Evolutionary conservation across 2,329 filamentous ascomycete species (phyloP).

Genomic region (Aspergillus glaucus): DNA sequence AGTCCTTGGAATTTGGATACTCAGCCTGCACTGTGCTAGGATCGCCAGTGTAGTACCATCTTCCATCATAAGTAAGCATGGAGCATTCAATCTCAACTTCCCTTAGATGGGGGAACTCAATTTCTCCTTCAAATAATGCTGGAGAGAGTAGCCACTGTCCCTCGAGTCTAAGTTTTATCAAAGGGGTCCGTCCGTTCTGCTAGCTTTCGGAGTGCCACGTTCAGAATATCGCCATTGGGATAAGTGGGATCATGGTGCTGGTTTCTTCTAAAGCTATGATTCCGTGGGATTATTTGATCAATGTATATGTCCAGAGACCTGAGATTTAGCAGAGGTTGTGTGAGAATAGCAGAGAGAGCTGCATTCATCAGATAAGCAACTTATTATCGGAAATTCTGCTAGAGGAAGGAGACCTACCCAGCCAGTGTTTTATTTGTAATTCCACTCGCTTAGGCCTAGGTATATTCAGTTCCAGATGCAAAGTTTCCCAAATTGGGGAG

Average conservation of each 20-base stretch:
- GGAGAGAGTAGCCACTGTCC: background rate
- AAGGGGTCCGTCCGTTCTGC: background rate
- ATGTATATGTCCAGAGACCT: background rate
- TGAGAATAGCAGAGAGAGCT: background rate
- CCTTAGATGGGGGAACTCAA: background rate
- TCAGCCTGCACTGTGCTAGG: background rate
- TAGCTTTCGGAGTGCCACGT: background rate
- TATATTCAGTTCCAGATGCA: background rate
- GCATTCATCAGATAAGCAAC: too few species aligned
- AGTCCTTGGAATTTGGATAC: background rate
- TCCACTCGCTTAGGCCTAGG: background rate
- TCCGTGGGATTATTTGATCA: background rate
- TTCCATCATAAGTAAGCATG: background rate
- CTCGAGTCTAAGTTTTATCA: background rate
- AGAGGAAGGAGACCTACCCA: background rate
- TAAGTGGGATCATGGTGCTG: background rate
- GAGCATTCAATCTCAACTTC: background rate
- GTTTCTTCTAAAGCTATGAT: background rate
- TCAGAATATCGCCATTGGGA: background rate
- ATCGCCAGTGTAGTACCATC: slow-evolving; percentile 2
- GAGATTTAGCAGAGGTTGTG: background rate
- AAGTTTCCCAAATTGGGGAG: background rate
- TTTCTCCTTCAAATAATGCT: background rate
- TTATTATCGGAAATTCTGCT: background rate
- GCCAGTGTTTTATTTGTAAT: background rate